These are phyloP conservation scores for Chlorella sp. DNA, from an alignment of 139 green algal species.

Conservation along the genomic window DNA sequence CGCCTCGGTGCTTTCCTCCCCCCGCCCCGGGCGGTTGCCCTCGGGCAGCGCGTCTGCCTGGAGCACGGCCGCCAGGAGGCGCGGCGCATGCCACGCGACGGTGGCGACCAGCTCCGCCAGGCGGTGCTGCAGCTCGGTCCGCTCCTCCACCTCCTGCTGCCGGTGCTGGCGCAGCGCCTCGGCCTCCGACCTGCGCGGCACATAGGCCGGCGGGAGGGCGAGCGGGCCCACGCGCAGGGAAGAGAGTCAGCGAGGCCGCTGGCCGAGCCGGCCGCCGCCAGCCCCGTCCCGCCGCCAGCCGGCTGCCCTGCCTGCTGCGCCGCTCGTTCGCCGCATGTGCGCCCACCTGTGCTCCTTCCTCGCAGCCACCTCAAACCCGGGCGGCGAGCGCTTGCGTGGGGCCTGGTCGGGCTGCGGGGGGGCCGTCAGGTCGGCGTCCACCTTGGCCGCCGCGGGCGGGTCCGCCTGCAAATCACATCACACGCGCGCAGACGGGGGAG, in stretches of 20 bases:
- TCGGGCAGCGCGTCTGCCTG: too few species aligned
- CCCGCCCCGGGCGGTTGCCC: too few species aligned
- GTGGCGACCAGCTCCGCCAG: slow-evolving; percentile 22
- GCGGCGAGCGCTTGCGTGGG: neutral
- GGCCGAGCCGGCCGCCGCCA: too few species aligned
- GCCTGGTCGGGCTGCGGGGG: neutral
- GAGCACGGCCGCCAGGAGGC: too few species aligned
- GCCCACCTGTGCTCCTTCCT: slow-evolving; percentile 48
- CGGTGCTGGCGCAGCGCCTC: slow-evolving; percentile 26
- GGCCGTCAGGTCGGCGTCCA: slow-evolving; percentile 6
- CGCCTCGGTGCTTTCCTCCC: too few species aligned
- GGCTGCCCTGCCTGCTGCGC: too few species aligned
- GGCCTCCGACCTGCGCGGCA: slow-evolving; percentile 35
- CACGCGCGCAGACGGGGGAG: neutral
- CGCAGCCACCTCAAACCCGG: slow-evolving; percentile 33
- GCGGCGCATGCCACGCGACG: slow-evolving; percentile 24
- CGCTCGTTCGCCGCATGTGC: too few species aligned
- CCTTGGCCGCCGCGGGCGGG: slow-evolving; percentile 17
- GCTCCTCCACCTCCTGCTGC: slow-evolving; percentile 33
- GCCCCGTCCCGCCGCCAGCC: too few species aligned
- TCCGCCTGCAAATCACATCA: slow-evolving; percentile 3
- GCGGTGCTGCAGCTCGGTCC: neutral
- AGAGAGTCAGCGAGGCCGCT: too few species aligned
- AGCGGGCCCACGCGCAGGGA: too few species aligned
- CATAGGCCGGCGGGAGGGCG: too few species aligned